A percentile compares a stretch with the other conserved stretches of the same genome.
These are phyloP conservation scores for Curvularia lunata DNA, from an alignment of 2,329 filamentous ascomycete species.

Conservation along the genomic window DNA sequence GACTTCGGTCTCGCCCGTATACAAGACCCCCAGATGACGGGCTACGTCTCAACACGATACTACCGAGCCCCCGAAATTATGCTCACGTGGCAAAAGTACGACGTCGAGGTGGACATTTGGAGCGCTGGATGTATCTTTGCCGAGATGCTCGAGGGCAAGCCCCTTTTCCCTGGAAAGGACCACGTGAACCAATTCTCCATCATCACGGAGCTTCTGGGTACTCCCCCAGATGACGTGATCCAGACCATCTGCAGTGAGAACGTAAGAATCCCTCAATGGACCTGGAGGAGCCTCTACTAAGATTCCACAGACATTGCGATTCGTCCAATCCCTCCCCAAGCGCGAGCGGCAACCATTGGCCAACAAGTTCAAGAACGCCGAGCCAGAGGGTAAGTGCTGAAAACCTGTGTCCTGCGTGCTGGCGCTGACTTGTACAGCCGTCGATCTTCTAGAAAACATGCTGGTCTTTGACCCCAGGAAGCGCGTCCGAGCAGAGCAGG, in stretches of 20 bases:
- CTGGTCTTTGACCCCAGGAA: constrained; percentile 98
- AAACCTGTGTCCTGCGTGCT: not conserved
- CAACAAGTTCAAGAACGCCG: constrained; percentile 95
- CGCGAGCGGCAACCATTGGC: constrained; percentile 85
- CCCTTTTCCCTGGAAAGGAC: constrained; percentile 97
- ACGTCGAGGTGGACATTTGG: constrained; percentile 99
- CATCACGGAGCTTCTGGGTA: constrained; percentile 96
- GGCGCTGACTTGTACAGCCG: constrained; percentile 62
- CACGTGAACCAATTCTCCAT: constrained; percentile 99
- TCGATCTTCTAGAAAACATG: constrained; percentile 95
- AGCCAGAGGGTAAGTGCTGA: constrained; percentile 72
- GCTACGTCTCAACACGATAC: constrained; percentile 98
- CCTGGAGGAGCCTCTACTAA: constrained; percentile 23
- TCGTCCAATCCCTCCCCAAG: constrained; percentile 96
- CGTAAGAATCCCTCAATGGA: constrained; percentile 55
- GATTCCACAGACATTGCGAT: constrained; percentile 77
- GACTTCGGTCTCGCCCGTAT: constrained; percentile 97
- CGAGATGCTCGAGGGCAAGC: constrained; percentile 99
- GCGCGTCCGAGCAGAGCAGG: constrained; percentile 85
- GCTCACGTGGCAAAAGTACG: constrained; percentile 99
- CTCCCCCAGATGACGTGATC: constrained; percentile 97
- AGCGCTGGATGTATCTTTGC: constrained; percentile 99
- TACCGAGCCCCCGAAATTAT: constrained; percentile 99
- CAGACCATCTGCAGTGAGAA: constrained; percentile 99
- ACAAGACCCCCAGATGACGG: constrained; percentile 99